phyloP scores from a whole-genome alignment of 306 rosid genomes.

The Acacia melanoxylon region DNA sequence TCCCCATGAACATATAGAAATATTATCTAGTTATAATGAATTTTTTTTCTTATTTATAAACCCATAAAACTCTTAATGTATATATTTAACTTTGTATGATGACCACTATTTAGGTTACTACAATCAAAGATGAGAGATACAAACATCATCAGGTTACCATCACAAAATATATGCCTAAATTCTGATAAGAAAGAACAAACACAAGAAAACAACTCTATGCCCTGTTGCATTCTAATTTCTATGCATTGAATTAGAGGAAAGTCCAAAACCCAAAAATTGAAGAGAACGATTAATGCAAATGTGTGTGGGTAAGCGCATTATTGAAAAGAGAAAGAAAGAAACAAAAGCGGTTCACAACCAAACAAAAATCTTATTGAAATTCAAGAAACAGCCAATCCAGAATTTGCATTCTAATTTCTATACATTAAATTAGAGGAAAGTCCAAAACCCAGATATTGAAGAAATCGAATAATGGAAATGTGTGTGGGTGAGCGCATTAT shows the following conservation, averaged over 20 bases:
- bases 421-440: neutral
- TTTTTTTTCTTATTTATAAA: neutral
- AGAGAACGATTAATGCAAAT: neutral
- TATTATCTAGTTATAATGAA: neutral
- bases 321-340: neutral
- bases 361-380: neutral
- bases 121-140: conserved; percentile 5
- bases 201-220: neutral
- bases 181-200: neutral
- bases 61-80: neutral
- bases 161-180: neutral
- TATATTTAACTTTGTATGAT: neutral
- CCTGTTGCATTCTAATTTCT: neutral
- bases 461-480: neutral
- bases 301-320: neutral
- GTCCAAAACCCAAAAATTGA: no score
- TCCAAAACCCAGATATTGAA: neutral
- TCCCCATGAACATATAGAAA: neutral
- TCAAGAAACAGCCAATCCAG: neutral
- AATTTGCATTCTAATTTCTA: neutral
- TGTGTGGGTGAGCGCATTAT: neutral
- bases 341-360: neutral
- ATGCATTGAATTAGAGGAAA: no score
- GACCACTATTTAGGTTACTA: neutral
- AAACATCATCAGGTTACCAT: neutral